Conservation (phyloP, 352 stramenopile genomes). For the Phytophthora meadii region DNA sequence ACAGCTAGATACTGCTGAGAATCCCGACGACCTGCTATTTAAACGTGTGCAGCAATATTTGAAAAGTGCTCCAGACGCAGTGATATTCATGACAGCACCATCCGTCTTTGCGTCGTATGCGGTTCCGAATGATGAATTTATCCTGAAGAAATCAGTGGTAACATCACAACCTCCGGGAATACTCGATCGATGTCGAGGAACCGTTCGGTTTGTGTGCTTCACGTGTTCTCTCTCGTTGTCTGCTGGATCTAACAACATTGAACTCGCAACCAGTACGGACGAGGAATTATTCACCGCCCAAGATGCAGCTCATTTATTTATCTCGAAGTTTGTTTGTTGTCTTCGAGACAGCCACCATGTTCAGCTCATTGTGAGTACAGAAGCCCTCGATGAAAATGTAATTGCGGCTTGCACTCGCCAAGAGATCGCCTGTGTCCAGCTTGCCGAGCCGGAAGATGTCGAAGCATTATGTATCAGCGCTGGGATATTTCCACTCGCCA, state of each 20-base stretch:
- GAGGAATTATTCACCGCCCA: slow-evolving; percentile 38
- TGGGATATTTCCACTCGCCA: slow-evolving; percentile 52
- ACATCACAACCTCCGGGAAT: slow-evolving; percentile 47
- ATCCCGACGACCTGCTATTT: slow-evolving; percentile 26
- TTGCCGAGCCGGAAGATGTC: slow-evolving; percentile 61
- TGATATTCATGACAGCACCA: slow-evolving; percentile 47
- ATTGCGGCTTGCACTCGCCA: slow-evolving; percentile 51
- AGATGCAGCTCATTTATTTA: slow-evolving; percentile 31
- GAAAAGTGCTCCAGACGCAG: slow-evolving; percentile 33
- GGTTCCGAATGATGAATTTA: slow-evolving; percentile 49
- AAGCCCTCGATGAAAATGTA: slow-evolving; percentile 53
- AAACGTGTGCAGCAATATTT: slow-evolving; percentile 43
- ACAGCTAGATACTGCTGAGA: neutral
- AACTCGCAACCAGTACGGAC: slow-evolving; percentile 26
- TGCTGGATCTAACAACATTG: slow-evolving; percentile 47
- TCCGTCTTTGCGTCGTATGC: slow-evolving; percentile 47
- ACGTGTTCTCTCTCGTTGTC: slow-evolving; percentile 42
- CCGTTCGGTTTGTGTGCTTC: slow-evolving; percentile 54
- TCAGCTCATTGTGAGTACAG: slow-evolving; percentile 54
- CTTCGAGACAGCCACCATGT: slow-evolving; percentile 36
- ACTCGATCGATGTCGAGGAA: slow-evolving; percentile 7
- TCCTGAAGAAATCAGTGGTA: slow-evolving; percentile 62
- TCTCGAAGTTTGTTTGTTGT: slow-evolving; percentile 34
- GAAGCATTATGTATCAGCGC: slow-evolving; percentile 45
- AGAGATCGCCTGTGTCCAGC: slow-evolving; percentile 67